These are phyloP conservation scores for Fusarium sp. DNA, from an alignment of 2,329 filamentous ascomycete genomes.

Conservation along the genomic window DNA sequence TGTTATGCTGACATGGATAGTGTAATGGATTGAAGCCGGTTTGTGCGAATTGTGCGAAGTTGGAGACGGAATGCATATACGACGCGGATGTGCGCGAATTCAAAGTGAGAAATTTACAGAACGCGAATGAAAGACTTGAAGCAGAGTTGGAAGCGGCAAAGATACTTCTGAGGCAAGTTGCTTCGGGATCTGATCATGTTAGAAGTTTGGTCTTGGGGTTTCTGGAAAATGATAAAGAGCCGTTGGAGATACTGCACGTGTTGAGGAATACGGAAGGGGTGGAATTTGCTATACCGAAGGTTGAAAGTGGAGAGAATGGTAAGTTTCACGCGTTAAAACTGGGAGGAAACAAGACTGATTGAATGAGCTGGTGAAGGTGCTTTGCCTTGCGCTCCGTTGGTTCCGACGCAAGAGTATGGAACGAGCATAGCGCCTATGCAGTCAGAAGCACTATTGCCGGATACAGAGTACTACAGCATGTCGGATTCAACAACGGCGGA, in stretches of 20 bases:
- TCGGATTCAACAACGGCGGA: background rate
- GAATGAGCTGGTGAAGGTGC: background rate
- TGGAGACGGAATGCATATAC: background rate
- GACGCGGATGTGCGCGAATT: background rate
- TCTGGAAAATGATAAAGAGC: background rate
- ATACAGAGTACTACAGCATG: background rate
- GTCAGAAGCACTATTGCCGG: background rate
- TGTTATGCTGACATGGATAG: background rate
- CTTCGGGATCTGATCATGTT: background rate
- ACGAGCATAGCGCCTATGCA: background rate
- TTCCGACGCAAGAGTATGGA: background rate
- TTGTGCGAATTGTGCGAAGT: conserved; percentile 7
- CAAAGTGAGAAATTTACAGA: fast-evolving
- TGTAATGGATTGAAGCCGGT: conserved; percentile 12
- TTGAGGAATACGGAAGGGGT: fast-evolving
- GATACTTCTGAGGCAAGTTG: background rate
- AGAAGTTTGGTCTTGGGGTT: background rate
- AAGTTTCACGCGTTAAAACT: background rate
- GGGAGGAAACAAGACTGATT: background rate
- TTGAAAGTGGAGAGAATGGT: fast-evolving
- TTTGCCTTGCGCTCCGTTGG: background rate
- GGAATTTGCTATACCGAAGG: fast-evolving
- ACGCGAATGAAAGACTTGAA: background rate
- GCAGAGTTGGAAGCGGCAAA: background rate
- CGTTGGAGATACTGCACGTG: background rate